These are phyloP conservation scores for Themeda triandra DNA, from an alignment of 176 grass and related monocot genomes.

Conservation along the genomic window DNA sequence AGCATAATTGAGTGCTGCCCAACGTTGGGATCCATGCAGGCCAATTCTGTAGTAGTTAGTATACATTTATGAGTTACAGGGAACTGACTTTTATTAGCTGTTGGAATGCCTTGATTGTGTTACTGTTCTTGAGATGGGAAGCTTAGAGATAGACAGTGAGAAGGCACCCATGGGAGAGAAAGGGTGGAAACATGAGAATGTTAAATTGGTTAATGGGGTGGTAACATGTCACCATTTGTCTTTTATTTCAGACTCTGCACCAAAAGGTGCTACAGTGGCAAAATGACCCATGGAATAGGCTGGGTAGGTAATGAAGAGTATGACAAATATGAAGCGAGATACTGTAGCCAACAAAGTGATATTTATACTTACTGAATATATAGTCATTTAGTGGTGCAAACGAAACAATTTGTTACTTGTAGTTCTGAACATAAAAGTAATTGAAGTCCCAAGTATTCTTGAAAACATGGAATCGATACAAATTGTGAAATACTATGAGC, in stretches of 20 bases:
- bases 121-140: no score
- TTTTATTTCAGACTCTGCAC: background rate
- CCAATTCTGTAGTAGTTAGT: background rate
- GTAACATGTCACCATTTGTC: background rate
- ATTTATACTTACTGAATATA: slow-evolving; percentile 7
- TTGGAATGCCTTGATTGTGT: background rate
- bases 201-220: background rate
- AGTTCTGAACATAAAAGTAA: background rate
- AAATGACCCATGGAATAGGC: background rate
- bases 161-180: background rate
- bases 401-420: background rate
- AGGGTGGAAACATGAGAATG: background rate
- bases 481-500: background rate
- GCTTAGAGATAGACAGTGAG: background rate
- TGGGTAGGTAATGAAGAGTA: background rate
- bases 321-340: background rate
- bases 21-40: background rate
- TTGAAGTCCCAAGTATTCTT: background rate
- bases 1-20: background rate
- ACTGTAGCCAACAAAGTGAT: background rate
- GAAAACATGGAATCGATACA: background rate
- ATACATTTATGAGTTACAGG: background rate
- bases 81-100: background rate
- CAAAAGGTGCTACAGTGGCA: background rate
- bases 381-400: background rate